A percentile compares a stretch with the other conserved stretches of the same genome.
Evolutionary conservation across 2,329 filamentous ascomycete genomes (phyloP).

Genomic region (Catunica adiposa): DNA sequence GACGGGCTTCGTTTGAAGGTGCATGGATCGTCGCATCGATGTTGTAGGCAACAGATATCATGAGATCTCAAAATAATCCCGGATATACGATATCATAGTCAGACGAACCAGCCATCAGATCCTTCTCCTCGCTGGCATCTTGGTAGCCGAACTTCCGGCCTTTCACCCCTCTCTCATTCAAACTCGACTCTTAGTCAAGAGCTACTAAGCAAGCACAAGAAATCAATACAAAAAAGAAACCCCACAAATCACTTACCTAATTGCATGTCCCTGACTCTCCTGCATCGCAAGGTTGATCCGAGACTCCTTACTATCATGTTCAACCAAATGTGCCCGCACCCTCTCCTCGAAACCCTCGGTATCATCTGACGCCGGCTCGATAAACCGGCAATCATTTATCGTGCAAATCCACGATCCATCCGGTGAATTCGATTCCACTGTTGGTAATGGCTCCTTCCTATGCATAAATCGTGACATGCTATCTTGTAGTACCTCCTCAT

Average conservation of each 20-base stretch:
- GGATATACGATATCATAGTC: too few species aligned
- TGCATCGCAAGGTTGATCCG: conserved; percentile 37
- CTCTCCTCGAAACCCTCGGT: conserved; percentile 39
- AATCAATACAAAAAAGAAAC: not conserved
- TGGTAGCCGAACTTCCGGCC: not conserved
- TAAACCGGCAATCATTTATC: conserved; percentile 45
- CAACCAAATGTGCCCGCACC: conserved; percentile 36
- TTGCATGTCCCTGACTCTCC: conserved; percentile 38
- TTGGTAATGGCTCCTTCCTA: conserved; percentile 33
- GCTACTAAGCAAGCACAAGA: too few species aligned
- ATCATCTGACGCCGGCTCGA: conserved; percentile 45
- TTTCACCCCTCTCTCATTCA: too few species aligned
- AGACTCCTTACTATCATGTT: conserved; percentile 39
- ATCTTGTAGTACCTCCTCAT: not conserved
- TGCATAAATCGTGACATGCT: conserved; percentile 24
- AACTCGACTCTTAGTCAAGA: too few species aligned
- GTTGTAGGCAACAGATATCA: not conserved
- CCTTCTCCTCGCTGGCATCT: too few species aligned
- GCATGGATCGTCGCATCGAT: too few species aligned
- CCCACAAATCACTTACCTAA: conserved; percentile 32
- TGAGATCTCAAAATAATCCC: too few species aligned
- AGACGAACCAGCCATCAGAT: too few species aligned
- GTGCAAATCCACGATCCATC: conserved; percentile 51
- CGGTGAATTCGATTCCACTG: conserved; percentile 34
- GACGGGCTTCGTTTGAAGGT: too few species aligned